Base-by-base conservation (phyloP, 2,329 filamentous ascomycete genomes). In the Didymella keratinophila region DNA sequence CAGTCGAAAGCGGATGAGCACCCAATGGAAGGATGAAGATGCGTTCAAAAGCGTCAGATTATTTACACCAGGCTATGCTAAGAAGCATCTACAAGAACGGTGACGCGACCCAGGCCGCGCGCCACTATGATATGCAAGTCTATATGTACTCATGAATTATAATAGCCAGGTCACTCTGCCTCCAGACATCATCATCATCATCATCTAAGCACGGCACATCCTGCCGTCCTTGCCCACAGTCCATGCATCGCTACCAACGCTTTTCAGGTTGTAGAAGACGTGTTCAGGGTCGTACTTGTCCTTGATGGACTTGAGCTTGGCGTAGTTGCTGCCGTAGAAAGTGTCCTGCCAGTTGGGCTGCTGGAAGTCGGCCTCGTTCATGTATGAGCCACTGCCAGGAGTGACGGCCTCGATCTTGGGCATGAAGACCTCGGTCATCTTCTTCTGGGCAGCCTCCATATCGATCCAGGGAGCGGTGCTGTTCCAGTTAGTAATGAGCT, bases 271-370 rank as follows among this genome's bases (percentile, higher is more conserved):
- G 52, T 68, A 70, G 52, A 71, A 71, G 21, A 71, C 23, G 34
- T 61, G 60, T 0, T 53, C 46, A 8, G 64, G 64, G 34, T 69
- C 66, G 45, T 59, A 65, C 53, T 62, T 67, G 41, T 60, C 56
- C 64, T 69, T 69, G 47, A 69, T 71, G n/a, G 52, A 51, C n/a
- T 58, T 55, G 5, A 74, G 63, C 49, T 67, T 67, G 12, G 49
- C 57, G 97, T 82, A 7, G 88, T 88, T 0, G 92, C 91, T 80
- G 18, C 67, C 65, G 16, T 65, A 75, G 39, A 72, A 74, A 12
- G 58, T 60, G 14, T 42, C 32, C 50, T 71, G 51, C 67, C 67
- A 75, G 46, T 69, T 65, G 6, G 58, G 54, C 45, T 71, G 61
- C 14, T 62, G 57, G 52, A 68, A 67, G 46, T 73, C 66, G 4